Percentiles rank a stretch among this genome's conserved stretches.
These are phyloP conservation scores for Solanum aculeatissimum DNA, from an alignment of 305 asterid genomes.

Conservation along the genomic window DNA sequence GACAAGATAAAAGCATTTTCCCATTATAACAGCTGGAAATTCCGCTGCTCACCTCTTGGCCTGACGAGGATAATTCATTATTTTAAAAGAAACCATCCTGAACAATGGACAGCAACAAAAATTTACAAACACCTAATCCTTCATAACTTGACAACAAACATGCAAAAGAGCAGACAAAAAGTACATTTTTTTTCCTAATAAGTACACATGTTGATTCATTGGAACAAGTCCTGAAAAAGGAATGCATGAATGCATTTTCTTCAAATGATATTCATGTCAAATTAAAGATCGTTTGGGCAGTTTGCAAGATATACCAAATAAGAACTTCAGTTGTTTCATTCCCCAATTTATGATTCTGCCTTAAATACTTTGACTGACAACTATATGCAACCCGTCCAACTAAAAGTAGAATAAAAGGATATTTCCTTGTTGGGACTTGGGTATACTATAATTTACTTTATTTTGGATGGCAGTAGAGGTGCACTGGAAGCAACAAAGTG, in stretches of 20 bases:
- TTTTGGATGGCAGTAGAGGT: not conserved
- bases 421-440: not conserved
- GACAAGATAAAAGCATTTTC: not conserved
- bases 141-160: not conserved
- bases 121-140: not conserved
- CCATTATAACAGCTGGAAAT: not conserved
- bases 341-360: not conserved
- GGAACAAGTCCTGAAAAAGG: not conserved
- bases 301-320: not conserved
- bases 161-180: not conserved
- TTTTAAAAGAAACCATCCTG: not conserved
- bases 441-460: not conserved
- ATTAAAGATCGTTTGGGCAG: not conserved
- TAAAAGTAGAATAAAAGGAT: not conserved
- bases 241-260: not conserved
- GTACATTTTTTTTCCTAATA: not conserved
- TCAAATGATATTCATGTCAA: not conserved
- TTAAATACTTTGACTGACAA: not conserved
- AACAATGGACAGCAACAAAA: not conserved
- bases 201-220: not conserved
- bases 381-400: not conserved
- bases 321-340: not conserved
- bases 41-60: not conserved
- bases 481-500: not conserved
- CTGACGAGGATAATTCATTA: not conserved